Conservation (phyloP, 805 yeast genomes). For the Yarrowia divulgata region DNA sequence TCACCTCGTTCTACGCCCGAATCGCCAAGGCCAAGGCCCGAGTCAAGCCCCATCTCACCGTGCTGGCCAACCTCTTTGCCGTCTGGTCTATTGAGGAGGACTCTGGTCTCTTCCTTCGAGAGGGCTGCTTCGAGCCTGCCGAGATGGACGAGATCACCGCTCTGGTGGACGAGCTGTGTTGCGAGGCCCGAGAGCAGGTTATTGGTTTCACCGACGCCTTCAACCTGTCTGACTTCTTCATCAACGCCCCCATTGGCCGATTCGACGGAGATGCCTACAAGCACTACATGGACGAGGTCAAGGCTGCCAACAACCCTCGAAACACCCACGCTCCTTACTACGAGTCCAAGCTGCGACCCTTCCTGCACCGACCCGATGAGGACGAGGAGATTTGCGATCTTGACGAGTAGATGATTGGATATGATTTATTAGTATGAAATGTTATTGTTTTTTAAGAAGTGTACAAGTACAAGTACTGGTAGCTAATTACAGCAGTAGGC, state of each 20-base stretch:
- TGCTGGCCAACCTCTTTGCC: slow-evolving; percentile 69
- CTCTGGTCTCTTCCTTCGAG: slow-evolving; percentile 76
- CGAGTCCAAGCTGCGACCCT: slow-evolving; percentile 50
- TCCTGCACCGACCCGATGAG: slow-evolving; percentile 44
- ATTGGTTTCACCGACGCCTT: slow-evolving; percentile 85
- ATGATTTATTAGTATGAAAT: slow-evolving; percentile 8
- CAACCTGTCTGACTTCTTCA: slow-evolving; percentile 77
- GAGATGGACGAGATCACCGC: slow-evolving; percentile 56
- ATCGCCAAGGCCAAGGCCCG: slow-evolving; percentile 51
- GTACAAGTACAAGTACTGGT: no score
- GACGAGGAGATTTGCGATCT: slow-evolving; percentile 42
- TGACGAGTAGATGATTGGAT: slow-evolving; percentile 7
- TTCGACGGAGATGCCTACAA: slow-evolving; percentile 84
- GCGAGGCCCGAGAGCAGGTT: slow-evolving; percentile 67
- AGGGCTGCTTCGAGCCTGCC: slow-evolving; percentile 60
- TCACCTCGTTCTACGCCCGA: slow-evolving; percentile 52
- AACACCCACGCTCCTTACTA: slow-evolving; percentile 64
- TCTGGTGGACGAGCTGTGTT: slow-evolving; percentile 57
- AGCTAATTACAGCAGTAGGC: no score
- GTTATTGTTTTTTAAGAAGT: background rate
- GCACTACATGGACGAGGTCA: slow-evolving; percentile 70
- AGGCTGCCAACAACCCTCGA: slow-evolving; percentile 58
- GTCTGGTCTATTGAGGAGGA: slow-evolving; percentile 71
- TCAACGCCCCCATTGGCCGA: slow-evolving; percentile 82
- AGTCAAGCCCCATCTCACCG: slow-evolving; percentile 59